These are phyloP conservation scores for Apiotrichum mycotoxinovorans DNA, from an alignment of 1,284 basidiomycete genomes.

Conservation along the genomic window DNA sequence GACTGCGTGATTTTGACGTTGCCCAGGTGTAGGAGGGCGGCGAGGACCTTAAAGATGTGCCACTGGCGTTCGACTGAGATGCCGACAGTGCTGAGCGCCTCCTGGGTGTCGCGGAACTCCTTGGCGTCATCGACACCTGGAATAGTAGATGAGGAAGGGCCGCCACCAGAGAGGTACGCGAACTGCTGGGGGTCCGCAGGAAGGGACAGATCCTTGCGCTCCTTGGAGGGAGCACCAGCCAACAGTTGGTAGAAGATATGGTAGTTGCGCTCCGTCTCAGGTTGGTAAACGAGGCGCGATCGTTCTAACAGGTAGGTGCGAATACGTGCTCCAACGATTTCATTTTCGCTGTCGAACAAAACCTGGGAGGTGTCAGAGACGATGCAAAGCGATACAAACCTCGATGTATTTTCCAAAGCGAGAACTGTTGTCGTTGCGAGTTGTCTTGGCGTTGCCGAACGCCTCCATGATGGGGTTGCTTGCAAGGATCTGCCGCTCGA, in stretches of 20 bases:
- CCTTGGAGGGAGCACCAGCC: conserved; percentile 89
- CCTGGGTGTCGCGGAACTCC: conserved; percentile 90
- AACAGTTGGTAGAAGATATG: conserved; percentile 99
- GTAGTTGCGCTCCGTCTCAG: conserved; percentile 94
- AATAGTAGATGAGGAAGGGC: conserved; percentile 78
- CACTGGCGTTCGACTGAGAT: conserved; percentile 96
- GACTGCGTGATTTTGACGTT: conserved; percentile 85
- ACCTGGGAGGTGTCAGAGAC: conserved; percentile 57
- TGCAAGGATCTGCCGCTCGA: conserved; percentile 93
- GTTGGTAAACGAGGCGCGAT: conserved; percentile 95
- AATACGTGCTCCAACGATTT: conserved; percentile 96
- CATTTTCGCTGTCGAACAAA: conserved; percentile 88
- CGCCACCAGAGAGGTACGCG: conserved; percentile 90
- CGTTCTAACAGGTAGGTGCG: conserved; percentile 96
- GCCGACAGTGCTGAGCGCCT: conserved; percentile 92
- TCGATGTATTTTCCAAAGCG: conserved; percentile 99
- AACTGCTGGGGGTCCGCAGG: conserved; percentile 79
- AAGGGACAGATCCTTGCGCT: conserved; percentile 89
- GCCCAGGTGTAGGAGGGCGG: conserved; percentile 90
- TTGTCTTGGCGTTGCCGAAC: conserved; percentile 99
- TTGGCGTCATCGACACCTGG: conserved; percentile 90
- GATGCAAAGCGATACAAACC: conserved; percentile 53
- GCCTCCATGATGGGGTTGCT: conserved; percentile 99
- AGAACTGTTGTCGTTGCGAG: conserved; percentile 97
- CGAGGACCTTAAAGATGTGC: conserved; percentile 93